phyloP scores from a whole-genome alignment of 192 early-diverging fungal genomes.

The Helicostylum pulchrum region DNA sequence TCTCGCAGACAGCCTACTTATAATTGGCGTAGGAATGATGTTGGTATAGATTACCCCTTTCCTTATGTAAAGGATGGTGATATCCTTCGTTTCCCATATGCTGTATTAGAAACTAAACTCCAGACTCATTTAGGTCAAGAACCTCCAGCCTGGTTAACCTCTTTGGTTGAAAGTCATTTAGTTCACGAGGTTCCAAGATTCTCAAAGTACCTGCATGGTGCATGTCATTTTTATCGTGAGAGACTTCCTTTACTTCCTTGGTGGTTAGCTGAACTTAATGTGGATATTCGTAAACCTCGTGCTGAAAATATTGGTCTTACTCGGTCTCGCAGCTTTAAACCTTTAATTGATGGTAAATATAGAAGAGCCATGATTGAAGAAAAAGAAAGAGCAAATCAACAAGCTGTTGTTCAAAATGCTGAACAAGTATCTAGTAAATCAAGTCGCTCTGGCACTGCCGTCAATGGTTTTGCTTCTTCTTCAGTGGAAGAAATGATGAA shows the following conservation, averaged over 20 bases:
- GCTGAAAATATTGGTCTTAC: slow-evolving; percentile 33
- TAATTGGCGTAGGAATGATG: slow-evolving; percentile 36
- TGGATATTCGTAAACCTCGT: slow-evolving; percentile 47
- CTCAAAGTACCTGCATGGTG: slow-evolving; percentile 48
- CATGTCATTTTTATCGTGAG: slow-evolving; percentile 43
- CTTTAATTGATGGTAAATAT: slow-evolving; percentile 34
- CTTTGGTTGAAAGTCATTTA: slow-evolving; percentile 39
- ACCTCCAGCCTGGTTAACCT: slow-evolving; percentile 27
- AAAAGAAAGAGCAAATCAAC: slow-evolving; percentile 24
- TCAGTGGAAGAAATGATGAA: not conserved
- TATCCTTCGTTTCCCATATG: slow-evolving; percentile 37
- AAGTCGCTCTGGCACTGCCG: not conserved
- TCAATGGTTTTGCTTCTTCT: slow-evolving; percentile 6
- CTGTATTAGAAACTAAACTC: slow-evolving; percentile 38
- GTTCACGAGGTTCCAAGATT: slow-evolving; percentile 51
- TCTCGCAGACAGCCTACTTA: slow-evolving; percentile 68
- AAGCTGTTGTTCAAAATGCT: slow-evolving; percentile 5
- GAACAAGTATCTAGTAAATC: not conserved
- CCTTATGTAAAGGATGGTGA: slow-evolving; percentile 23
- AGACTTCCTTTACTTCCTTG: slow-evolving; percentile 44
- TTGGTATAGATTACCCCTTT: slow-evolving; percentile 43
- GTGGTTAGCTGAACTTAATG: slow-evolving; percentile 49
- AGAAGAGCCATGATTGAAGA: slow-evolving; percentile 35
- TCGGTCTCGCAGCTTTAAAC: slow-evolving; percentile 35
- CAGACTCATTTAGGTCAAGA: slow-evolving; percentile 42